Percentiles rank a stretch among this genome's conserved stretches.
Conservation (phyloP, 208 protist genomes). For the Leishmania arabica region DNA sequence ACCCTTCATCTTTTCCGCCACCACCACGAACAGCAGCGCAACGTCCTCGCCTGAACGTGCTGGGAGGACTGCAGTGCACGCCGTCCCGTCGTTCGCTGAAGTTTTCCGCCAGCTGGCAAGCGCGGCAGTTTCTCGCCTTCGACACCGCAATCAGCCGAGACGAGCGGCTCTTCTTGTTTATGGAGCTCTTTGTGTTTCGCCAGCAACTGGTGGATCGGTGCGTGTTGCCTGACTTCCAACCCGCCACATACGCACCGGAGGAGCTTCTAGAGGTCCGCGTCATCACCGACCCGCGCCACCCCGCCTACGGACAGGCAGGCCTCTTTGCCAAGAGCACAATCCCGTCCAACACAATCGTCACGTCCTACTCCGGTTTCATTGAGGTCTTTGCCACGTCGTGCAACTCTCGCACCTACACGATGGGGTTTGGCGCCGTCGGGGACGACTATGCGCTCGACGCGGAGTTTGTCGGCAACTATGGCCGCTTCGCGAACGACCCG, state of each 20-base stretch:
- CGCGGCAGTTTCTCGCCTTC: conserved; percentile 79
- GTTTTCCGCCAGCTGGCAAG: conserved; percentile 50
- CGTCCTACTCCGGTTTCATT: conserved; percentile 82
- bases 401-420: conserved; percentile 89
- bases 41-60: background rate
- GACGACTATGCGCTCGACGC: conserved; percentile 89
- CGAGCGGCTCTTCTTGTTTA: conserved; percentile 68
- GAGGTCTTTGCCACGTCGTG: conserved; percentile 81
- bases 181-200: conserved; percentile 62
- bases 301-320: conserved; percentile 86
- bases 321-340: conserved; percentile 79
- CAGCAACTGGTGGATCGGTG: conserved; percentile 41
- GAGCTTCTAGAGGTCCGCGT: conserved; percentile 83
- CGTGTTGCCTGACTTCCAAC: conserved; percentile 41
- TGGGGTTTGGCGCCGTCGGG: conserved; percentile 81
- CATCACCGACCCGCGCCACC: conserved; percentile 73
- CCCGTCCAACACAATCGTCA: conserved; percentile 73
- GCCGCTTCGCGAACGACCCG: conserved; percentile 90
- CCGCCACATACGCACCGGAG: conserved; percentile 63
- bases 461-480: conserved; percentile 89
- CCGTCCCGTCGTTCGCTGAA: conserved; percentile 78
- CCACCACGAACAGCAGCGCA: background rate
- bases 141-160: conserved; percentile 72
- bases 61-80: conserved; percentile 42
- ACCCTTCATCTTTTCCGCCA: background rate